Base-by-base conservation (phyloP, 73 alveolate genomes). In the Paramecium sexaurelia region DNA sequence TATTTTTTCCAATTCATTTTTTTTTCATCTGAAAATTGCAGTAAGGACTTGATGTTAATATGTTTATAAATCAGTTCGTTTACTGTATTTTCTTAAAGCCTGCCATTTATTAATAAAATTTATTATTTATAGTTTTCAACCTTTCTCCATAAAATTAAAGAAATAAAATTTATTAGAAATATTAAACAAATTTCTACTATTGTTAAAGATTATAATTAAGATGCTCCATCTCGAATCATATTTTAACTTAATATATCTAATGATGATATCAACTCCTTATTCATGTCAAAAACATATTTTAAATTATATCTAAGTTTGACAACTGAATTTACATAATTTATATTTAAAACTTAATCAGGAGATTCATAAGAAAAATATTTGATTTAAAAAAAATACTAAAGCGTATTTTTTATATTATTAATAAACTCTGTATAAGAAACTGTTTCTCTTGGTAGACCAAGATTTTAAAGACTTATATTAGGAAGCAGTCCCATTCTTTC, bases 291-390 rank as follows among this genome's bases (percentile, higher is more conserved):
- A 0, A 73, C 87, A 73, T 73, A 20, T 73, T 73, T 73, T 73
- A 73, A 73, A 73, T 73, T 73, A 37, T 73, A 73, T 37, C 87
- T 73, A 13, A 73, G 56, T 32, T 35, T 35, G 2, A 73, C 19
- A 20, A 73, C 39, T 10, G 55, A 20, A 73, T 73, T 35, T 8
- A 41, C 26, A 37, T 73, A 73, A 32, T 27, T 10, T 35, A 32
- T 35, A 35, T 35, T 24, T 73, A 73, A 29, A 13, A 73, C 39
- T 24, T 27, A 29, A 73, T 37, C 57, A 10, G 15, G 13, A 3
- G 20, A 9, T 9, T 35, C 45, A 13, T 3, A 0, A 13, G 39
- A 20, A 73, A 29, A 73, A 35, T 73, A 29, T 17, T 35, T 20
- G 1, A 41, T 41, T 8, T 35, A 29, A 13, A 35, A 37, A 2